phyloP scores from a whole-genome alignment of 495 filamentous ascomycete species.

The Neohortaea acidophila region DNA sequence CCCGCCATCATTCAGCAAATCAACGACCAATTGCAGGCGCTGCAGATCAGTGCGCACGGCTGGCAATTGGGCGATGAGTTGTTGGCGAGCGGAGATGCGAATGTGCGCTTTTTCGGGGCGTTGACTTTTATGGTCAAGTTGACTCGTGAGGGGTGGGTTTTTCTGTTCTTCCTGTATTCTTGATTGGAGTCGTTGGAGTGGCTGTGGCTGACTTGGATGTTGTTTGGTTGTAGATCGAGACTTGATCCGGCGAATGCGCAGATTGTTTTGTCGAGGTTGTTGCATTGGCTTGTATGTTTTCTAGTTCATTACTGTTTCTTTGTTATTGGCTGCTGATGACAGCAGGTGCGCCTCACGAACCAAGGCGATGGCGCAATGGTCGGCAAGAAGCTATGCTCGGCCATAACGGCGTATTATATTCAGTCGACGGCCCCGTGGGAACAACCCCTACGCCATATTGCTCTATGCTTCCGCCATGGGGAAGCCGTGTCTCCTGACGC shows the following conservation, averaged over 20 bases:
- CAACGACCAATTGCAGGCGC: conserved; percentile 56
- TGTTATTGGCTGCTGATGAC: neutral
- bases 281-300: conserved; percentile 10
- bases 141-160: conserved; percentile 48
- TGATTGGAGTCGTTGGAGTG: neutral
- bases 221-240: conserved; percentile 3
- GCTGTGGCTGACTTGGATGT: neutral
- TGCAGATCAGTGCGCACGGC: conserved; percentile 64
- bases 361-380: conserved; percentile 49
- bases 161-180: conserved; percentile 1
- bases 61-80: conserved; percentile 74
- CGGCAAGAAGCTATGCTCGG: conserved; percentile 67
- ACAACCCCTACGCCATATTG: conserved; percentile 51
- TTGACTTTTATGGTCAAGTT: conserved; percentile 86
- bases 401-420: conserved; percentile 64
- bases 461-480: conserved; percentile 43
- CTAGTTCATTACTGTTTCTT: neutral
- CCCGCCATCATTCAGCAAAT: conserved; percentile 47
- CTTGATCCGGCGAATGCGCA: conserved; percentile 13
- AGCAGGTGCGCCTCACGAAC: conserved; percentile 37
- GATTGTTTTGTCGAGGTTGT: conserved; percentile 5
- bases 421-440: conserved; percentile 55
- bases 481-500: conserved; percentile 31
- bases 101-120: conserved; percentile 85
- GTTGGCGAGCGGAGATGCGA: conserved; percentile 44